phyloP scores from a whole-genome alignment of 768 basidiomycete genomes.

The Mycena albidolilacea region DNA sequence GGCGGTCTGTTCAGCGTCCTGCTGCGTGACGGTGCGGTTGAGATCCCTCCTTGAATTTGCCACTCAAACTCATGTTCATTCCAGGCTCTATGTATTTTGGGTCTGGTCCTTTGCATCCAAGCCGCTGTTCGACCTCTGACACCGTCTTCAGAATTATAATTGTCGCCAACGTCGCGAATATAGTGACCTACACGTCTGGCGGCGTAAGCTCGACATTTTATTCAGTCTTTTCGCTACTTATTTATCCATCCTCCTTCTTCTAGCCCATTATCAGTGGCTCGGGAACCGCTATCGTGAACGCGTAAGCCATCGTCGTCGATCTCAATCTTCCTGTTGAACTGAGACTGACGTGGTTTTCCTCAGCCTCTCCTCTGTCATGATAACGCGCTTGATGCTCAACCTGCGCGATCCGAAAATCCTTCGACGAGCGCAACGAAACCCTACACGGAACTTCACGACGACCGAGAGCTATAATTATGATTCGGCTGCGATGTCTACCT shows the following conservation, averaged over 20 bases:
- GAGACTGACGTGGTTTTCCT: not conserved
- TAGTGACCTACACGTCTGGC: constrained; percentile 25
- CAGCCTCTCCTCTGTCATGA: constrained; percentile 33
- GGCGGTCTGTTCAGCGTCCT: constrained; percentile 23
- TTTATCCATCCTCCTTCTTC: not conserved
- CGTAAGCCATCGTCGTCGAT: constrained; percentile 10
- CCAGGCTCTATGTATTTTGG: constrained; percentile 33
- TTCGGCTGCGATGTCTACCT: constrained; percentile 1
- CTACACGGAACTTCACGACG: not conserved
- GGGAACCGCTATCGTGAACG: constrained; percentile 26
- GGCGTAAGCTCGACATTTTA: constrained; percentile 20
- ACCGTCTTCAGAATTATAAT: constrained; percentile 28
- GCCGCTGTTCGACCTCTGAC: not conserved
- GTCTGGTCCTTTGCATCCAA: constrained; percentile 18
- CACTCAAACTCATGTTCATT: not conserved
- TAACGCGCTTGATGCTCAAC: constrained; percentile 30
- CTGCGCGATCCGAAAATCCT: constrained; percentile 32
- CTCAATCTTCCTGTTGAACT: not conserved
- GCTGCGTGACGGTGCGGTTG: constrained; percentile 33
- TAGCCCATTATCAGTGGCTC: constrained; percentile 33
- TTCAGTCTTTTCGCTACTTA: not conserved
- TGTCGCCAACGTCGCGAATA: constrained; percentile 28
- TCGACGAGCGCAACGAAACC: not conserved
- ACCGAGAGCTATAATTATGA: not conserved
- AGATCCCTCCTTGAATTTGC: not conserved